phyloP scores from a whole-genome alignment of 176 grass and related monocot genomes.

The Carex kokanica region DNA sequence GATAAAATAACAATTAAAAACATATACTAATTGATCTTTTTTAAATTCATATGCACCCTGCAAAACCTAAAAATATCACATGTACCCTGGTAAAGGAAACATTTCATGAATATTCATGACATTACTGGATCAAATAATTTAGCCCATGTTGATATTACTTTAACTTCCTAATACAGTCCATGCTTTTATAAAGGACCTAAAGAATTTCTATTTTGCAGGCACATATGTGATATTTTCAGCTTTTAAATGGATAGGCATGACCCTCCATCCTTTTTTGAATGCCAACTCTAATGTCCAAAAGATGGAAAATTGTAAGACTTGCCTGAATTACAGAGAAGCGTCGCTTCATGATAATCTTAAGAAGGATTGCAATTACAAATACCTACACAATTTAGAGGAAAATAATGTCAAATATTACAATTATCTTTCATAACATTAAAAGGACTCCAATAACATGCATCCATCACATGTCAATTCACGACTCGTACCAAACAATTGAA shows the following conservation, averaged over 20 bases:
- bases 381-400: slow-evolving; percentile 48
- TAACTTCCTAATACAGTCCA: not conserved
- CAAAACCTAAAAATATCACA: not conserved
- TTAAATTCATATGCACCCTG: not conserved
- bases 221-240: not conserved
- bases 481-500: not conserved
- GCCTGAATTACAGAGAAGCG: slow-evolving; percentile 84
- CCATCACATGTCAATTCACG: not conserved
- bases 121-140: not conserved
- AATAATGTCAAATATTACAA: not conserved
- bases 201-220: not conserved
- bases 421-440: not conserved
- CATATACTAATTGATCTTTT: slow-evolving; percentile 49
- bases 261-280: not conserved
- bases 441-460: not conserved
- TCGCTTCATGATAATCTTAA: slow-evolving; percentile 89
- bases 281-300: slow-evolving; percentile 1
- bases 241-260: not conserved
- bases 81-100: not conserved
- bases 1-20: slow-evolving; percentile 14
- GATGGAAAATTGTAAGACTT: slow-evolving; percentile 32
- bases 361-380: slow-evolving; percentile 87
- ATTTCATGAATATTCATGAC: not conserved
- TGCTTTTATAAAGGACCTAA: not conserved
- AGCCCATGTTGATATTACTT: not conserved